Conservation (phyloP, 495 filamentous ascomycete species). For the Penicillium cosmopolitanum region DNA sequence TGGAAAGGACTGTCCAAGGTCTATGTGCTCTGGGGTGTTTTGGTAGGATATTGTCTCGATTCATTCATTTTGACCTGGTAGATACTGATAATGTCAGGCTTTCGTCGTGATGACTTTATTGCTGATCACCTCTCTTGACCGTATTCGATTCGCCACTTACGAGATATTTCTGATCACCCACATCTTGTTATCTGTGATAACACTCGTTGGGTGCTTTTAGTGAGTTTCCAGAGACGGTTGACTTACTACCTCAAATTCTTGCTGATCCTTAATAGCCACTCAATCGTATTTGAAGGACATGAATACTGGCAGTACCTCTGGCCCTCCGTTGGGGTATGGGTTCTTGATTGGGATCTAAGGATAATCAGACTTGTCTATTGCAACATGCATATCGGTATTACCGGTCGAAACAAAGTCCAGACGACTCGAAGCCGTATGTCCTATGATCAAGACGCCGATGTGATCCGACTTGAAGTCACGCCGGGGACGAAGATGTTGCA, state of each 20-base stretch:
- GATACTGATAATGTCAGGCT: constrained; percentile 34
- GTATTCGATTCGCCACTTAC: constrained; percentile 51
- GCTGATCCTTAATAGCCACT: constrained; percentile 44
- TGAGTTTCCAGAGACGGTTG: constrained; percentile 30
- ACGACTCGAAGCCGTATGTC: constrained; percentile 38
- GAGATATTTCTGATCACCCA: constrained; percentile 60
- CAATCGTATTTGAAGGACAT: constrained; percentile 47
- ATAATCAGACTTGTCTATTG: constrained; percentile 50
- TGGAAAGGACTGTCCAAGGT: constrained; percentile 36
- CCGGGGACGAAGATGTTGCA: constrained; percentile 34
- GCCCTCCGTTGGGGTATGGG: constrained; percentile 55
- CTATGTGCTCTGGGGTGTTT: constrained; percentile 44
- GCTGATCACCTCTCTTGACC: constrained; percentile 48
- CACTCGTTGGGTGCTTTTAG: constrained; percentile 57
- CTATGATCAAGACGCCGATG: constrained; percentile 52
- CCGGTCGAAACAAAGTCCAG: constrained; percentile 22
- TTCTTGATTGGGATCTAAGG: constrained; percentile 52
- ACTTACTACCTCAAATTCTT: neutral
- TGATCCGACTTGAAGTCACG: constrained; percentile 53
- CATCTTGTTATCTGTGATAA: constrained; percentile 53
- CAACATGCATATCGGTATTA: constrained; percentile 42
- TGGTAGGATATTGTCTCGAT: constrained; percentile 24
- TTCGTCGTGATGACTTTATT: constrained; percentile 53
- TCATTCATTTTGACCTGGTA: too few species aligned
- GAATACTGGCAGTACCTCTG: constrained; percentile 58